Base-by-base conservation (phyloP, 1,284 basidiomycete species). In the Schizophyllum amplum region DNA sequence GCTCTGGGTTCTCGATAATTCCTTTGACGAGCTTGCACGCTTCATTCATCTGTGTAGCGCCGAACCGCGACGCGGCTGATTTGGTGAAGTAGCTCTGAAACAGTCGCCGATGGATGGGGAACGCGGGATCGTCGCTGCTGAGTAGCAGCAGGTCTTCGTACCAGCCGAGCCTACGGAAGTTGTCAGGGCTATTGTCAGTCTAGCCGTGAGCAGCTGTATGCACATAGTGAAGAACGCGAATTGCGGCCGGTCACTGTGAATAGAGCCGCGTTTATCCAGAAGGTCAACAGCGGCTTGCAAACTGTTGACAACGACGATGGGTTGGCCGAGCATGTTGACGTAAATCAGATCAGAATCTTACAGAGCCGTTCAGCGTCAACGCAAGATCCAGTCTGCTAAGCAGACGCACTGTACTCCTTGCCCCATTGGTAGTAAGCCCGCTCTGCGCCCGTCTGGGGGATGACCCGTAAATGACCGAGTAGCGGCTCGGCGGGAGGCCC, bases 381-480 rank as follows among this genome's bases (percentile, higher is more conserved):
- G 51, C 55, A 47, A 42, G 3, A 17, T 17, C 17, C 6, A 33
- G 27, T 33, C 6, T 33, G 27, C 6, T 13, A 33, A 33, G 27
- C 5, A 33, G 17, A 42, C 33, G 5, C 13, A 64, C 65, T 63
- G 50, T 63, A 65, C 21, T 25, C 60, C 50, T 63, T 59, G 4
- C 57, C 47, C 61, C 61, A 62, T 42, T 61, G 57, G 1, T 56
- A 57, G 48, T 59, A 65, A 9, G 53, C 54, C 4, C 48, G 27
- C 17, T 57, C 55, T 54, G 54, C 52, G 24, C 55, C 53, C 15
- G 51, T 52, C 9, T 51, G 46, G 9, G 65, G 62, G 23, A 65
- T 60, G 23, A 58, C 20, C 2, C 62, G 55, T 1, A 61, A 25
- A 46, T 65, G 62, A 1, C 65, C 65, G 47, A 66, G 59, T 1